Percentiles rank a stretch among this genome's conserved stretches.
Evolutionary conservation across 805 yeast genomes (phyloP).

Genomic region (Hanseniaspora singularis): DNA sequence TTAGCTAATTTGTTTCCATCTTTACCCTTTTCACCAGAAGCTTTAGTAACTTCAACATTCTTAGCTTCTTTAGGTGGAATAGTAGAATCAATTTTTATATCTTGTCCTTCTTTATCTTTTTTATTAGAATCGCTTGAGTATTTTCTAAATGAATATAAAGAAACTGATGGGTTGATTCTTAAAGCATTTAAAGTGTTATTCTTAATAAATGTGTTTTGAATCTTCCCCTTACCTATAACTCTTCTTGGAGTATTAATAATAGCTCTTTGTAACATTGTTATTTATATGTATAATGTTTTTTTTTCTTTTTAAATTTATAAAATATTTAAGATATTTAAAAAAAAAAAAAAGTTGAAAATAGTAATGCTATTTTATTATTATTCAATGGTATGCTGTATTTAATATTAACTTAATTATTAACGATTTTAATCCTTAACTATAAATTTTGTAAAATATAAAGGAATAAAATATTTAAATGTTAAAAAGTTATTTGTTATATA

Average conservation of each 20-base stretch:
- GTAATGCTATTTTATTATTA: no score
- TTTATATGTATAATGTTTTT: not conserved
- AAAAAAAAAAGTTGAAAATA: not conserved
- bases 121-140: constrained; percentile 9
- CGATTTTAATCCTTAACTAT: no score
- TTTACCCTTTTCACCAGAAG: not conserved
- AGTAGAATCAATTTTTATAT: not conserved
- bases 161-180: not conserved
- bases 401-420: no score
- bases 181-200: not conserved
- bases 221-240: not conserved
- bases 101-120: not conserved
- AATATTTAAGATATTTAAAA: no score
- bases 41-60: not conserved
- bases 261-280: constrained; percentile 2
- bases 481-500: no score
- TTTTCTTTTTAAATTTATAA: not conserved
- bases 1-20: constrained; percentile 33
- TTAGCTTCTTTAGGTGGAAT: constrained; percentile 11
- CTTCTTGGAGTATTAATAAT: constrained; percentile 1
- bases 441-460: no score
- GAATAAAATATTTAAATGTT: no score
- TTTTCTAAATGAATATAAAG: constrained; percentile 1
- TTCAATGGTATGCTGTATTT: no score
- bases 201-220: no score